phyloP scores from a whole-genome alignment of 2,329 filamentous ascomycete species.

The Cryoendolithus antarcticus region DNA sequence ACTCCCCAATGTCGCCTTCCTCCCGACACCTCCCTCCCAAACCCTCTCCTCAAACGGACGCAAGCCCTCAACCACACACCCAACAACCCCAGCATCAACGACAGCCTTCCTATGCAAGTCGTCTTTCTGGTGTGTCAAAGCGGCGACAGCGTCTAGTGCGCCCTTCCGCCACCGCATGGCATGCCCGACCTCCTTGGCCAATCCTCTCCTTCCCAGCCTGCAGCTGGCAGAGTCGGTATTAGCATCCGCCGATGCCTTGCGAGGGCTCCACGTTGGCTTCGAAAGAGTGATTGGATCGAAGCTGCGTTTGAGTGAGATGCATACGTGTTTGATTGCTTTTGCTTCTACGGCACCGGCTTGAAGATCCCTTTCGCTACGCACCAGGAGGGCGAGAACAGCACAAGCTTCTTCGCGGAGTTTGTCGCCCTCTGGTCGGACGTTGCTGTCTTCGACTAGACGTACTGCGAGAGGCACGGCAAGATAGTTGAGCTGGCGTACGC shows the following conservation, averaged over 20 bases:
- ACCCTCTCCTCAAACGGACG: conserved; percentile 40
- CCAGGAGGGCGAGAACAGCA: conserved; percentile 61
- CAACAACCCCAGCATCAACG: conserved; percentile 67
- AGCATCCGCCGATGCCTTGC: not conserved
- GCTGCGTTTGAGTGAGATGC: conserved; percentile 52
- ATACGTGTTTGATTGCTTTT: conserved; percentile 48
- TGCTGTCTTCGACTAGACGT: conserved; percentile 33
- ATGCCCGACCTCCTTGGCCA: conserved; percentile 51
- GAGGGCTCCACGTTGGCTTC: conserved; percentile 43
- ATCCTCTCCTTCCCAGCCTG: conserved; percentile 48
- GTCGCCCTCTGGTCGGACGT: conserved; percentile 27
- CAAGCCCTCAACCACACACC: conserved; percentile 74
- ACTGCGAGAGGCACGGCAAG: conserved; percentile 36
- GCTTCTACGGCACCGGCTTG: conserved; percentile 73
- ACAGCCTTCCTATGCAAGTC: conserved; percentile 75
- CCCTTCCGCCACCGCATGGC: conserved; percentile 65
- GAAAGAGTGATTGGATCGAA: conserved; percentile 47
- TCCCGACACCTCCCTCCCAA: conserved; percentile 22
- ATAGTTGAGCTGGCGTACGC: conserved; percentile 31
- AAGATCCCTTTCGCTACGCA: conserved; percentile 64
- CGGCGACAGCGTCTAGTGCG: conserved; percentile 66
- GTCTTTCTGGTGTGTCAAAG: conserved; percentile 59
- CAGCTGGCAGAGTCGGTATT: conserved; percentile 17
- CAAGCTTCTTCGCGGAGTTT: conserved; percentile 59
- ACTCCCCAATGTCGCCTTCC: too few relatives aligned